Evolutionary conservation across 495 filamentous ascomycete genomes (phyloP), one percentile per base, ranked within the genome.

Genomic region (Poronia punctata): DNA sequence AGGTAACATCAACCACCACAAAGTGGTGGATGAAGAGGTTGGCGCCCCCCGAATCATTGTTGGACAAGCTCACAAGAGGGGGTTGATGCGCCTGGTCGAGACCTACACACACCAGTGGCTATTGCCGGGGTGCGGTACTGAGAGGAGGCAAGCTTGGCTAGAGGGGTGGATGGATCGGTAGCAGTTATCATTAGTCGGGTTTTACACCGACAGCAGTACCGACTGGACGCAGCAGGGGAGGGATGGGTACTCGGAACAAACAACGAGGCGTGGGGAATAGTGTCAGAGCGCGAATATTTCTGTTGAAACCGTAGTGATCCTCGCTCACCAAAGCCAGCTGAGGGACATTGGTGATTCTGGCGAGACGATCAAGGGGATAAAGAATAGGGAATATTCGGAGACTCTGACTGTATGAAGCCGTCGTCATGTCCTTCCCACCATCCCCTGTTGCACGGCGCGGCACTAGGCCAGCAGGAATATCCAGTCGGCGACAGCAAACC

Each of bases 11-110:
- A 38, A 43, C 41, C 47, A 50, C 44, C 57, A 35, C 38, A 50
- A 54, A 46, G 27, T 14, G 60, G 55, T 52, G 47, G 45, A 50
- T 42, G 53, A 54, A 31, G 32, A 53, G n/a, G 41, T 58, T 78
- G 80, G 79, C 79, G 84, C 74, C 80, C 76, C 69, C 74, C 74
- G 55, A n/a, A n/a, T 70, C 60, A 61, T 50, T 60, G 56, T 57
- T 58, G 62, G 69, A 50, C 64, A 40, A 38, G 47, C 57, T 50
- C 54, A 60, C 60, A 74, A 78, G 76, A 77, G 72, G 72, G 72
- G 70, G 82, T 76, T 88, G 71, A 88, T 83, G 75, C 78, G 78
- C 75, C 74, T 75, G 82, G 76, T 77, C 78, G 54, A 61, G 69
- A 74, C 59, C 54, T 60, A 53, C 50, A 41, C 34, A 54, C 65